Percentiles rank a stretch among this genome's conserved stretches.
Evolutionary conservation across 2,329 filamentous ascomycete species (phyloP).

Genomic region (Aureobasidium sp.): DNA sequence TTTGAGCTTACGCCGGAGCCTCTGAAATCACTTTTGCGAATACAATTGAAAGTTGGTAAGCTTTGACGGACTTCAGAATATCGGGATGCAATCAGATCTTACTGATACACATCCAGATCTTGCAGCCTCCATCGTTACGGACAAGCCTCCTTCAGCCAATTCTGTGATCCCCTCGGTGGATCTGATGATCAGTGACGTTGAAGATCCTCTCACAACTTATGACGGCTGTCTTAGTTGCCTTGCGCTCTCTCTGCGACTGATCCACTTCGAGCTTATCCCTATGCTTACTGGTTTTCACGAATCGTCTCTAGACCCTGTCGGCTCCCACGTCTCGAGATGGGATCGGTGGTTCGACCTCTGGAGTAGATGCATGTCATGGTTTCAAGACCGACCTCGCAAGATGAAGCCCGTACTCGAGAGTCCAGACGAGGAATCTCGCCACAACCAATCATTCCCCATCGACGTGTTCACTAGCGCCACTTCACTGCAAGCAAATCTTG

Average conservation of each 20-base stretch:
- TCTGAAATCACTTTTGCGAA: constrained; percentile 3
- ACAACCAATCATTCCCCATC: constrained; percentile 3
- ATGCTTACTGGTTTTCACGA: constrained; percentile 11
- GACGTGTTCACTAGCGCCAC: constrained; percentile 13
- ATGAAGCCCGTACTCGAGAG: constrained; percentile 13
- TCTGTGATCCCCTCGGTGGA: background rate
- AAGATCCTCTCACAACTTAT: background rate
- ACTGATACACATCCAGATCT: background rate
- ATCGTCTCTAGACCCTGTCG: constrained; percentile 2
- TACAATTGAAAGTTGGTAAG: constrained; percentile 13
- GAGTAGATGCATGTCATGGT: constrained; percentile 11
- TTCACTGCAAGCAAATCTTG: constrained; percentile 8
- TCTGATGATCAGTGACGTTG: background rate
- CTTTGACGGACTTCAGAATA: background rate
- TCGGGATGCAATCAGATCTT: background rate
- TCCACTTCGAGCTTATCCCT: constrained; percentile 4
- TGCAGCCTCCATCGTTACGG: background rate
- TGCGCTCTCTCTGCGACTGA: constrained; percentile 7
- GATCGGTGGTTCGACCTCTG: constrained; percentile 14
- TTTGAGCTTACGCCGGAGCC: constrained; percentile 5
- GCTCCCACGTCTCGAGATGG: background rate
- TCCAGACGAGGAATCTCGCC: background rate
- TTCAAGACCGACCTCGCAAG: constrained; percentile 15
- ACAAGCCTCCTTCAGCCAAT: constrained; percentile 9
- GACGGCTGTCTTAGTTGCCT: constrained; percentile 10